Evolutionary conservation across 441 rosid genomes (phyloP).

Genomic region (Pelargonium myrrhifolium): DNA sequence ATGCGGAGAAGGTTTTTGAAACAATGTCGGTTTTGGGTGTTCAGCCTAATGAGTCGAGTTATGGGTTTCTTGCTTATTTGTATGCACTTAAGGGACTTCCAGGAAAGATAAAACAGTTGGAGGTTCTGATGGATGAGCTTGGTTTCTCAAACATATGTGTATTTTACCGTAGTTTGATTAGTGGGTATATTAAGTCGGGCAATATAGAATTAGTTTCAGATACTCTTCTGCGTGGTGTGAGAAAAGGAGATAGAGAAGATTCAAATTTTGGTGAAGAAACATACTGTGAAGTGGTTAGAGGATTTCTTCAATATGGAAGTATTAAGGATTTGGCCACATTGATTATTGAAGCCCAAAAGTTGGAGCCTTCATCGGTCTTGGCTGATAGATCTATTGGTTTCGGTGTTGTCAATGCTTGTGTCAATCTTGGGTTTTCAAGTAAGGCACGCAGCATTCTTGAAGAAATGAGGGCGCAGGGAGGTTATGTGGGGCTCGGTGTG

Average conservation of each 20-base stretch:
- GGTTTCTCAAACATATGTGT: conserved; percentile 39
- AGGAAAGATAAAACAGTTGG: conserved; percentile 58
- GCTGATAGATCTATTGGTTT: conserved; percentile 61
- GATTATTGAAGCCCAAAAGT: conserved; percentile 70
- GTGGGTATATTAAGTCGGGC: conserved; percentile 57
- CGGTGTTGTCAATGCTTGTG: conserved; percentile 67
- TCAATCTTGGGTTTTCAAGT: conserved; percentile 62
- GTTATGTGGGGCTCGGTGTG: conserved; percentile 1
- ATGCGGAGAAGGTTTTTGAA: conserved; percentile 62
- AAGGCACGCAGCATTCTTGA: conserved; percentile 46
- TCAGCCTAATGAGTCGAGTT: conserved; percentile 62
- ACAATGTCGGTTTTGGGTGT: conserved; percentile 64
- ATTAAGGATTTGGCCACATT: conserved; percentile 53
- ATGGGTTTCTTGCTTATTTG: conserved; percentile 70
- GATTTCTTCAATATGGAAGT: conserved; percentile 50
- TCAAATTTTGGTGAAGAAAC: conserved; percentile 45
- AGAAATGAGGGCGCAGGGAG: not conserved
- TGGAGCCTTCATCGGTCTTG: conserved; percentile 33
- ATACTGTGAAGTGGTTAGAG: conserved; percentile 55
- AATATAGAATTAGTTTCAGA: conserved; percentile 47
- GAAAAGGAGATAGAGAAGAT: conserved; percentile 28
- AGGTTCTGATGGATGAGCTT: conserved; percentile 46
- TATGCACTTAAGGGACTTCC: conserved; percentile 59
- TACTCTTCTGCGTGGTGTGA: conserved; percentile 40
- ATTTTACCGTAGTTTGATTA: conserved; percentile 49